Conservation (phyloP, 441 rosid genomes). For the Adansonia rubrostipa region DNA sequence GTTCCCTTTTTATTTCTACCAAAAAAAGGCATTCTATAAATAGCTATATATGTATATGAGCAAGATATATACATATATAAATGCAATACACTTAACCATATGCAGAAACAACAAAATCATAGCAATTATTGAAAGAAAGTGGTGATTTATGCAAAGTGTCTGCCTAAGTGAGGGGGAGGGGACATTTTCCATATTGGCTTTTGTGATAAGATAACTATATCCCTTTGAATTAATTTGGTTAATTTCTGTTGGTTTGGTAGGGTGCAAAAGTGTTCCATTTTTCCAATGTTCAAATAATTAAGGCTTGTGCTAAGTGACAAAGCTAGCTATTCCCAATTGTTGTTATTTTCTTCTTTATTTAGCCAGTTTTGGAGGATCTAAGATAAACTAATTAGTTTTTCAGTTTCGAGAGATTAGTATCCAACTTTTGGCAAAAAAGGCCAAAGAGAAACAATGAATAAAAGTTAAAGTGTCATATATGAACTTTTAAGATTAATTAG, state of each 20-base stretch:
- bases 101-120: background rate
- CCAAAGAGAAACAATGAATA: background rate
- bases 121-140: background rate
- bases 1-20: too few relatives aligned
- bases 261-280: background rate
- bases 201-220: too few relatives aligned
- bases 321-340: background rate
- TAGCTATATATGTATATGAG: too few relatives aligned
- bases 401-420: background rate
- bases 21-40: too few relatives aligned
- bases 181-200: background rate
- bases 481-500: background rate
- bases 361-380: background rate
- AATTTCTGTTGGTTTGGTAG: background rate
- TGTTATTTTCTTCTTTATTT: background rate
- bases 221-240: background rate
- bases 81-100: too few relatives aligned
- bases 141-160: background rate
- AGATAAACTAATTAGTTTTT: background rate
- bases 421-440: background rate
- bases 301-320: background rate
- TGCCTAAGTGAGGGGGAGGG: background rate
- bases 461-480: too few relatives aligned
- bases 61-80: too few relatives aligned
- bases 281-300: background rate